phyloP scores from a whole-genome alignment of 805 yeast species.

The Brettanomyces anomalus region DNA sequence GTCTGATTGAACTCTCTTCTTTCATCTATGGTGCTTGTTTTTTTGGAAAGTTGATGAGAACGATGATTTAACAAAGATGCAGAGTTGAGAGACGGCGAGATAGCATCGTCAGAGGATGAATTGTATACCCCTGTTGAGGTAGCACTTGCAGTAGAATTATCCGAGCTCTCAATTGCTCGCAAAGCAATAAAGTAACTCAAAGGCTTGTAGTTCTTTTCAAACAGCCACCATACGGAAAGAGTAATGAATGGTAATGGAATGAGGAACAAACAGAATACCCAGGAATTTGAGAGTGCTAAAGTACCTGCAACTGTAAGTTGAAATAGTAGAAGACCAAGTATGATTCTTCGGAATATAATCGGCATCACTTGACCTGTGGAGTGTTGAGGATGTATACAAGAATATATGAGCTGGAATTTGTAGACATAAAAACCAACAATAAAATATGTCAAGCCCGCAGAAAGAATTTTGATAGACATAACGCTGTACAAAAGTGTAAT shows the following conservation, averaged over 20 bases:
- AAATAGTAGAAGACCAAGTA: constrained; percentile 71
- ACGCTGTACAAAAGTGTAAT: constrained; percentile 84
- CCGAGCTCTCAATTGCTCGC: constrained; percentile 49
- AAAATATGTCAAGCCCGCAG: constrained; percentile 80
- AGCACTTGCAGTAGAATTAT: constrained; percentile 5
- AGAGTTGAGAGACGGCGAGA: neutral
- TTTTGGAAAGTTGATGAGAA: neutral
- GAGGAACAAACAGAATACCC: constrained; percentile 58
- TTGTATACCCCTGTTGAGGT: neutral
- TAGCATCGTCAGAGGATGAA: too few relatives aligned
- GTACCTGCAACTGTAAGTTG: constrained; percentile 93
- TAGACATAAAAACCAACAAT: constrained; percentile 79
- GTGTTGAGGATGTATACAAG: constrained; percentile 92
- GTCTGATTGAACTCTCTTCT: constrained; percentile 60
- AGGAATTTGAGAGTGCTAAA: constrained; percentile 68
- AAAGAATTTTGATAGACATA: constrained; percentile 76
- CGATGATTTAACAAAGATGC: neutral
- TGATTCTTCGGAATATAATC: constrained; percentile 70
- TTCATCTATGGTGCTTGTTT: constrained; percentile 59
- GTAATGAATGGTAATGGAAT: constrained; percentile 72
- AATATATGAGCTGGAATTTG: constrained; percentile 83
- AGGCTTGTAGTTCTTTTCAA: constrained; percentile 74
- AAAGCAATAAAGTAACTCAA: constrained; percentile 79
- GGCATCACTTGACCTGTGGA: constrained; percentile 98
- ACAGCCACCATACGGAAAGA: constrained; percentile 61